Conservation (phyloP, 2,329 filamentous ascomycete genomes). For the Talaromyces sp. region DNA sequence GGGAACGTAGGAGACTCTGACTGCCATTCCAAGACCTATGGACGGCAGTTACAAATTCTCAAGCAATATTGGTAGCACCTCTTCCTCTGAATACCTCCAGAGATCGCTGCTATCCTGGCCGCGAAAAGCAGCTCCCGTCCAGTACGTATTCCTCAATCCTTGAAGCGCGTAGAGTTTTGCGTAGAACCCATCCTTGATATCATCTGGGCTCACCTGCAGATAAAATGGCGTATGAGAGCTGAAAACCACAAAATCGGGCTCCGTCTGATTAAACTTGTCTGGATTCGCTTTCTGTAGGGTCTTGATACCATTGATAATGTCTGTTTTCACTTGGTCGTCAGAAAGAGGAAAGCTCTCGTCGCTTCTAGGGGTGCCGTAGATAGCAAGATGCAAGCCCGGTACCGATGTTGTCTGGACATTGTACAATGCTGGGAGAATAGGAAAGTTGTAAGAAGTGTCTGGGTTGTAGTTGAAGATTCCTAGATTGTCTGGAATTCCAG, state of each 20-base stretch:
- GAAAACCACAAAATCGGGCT: constrained; percentile 35
- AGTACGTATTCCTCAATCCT: constrained; percentile 45
- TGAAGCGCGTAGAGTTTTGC: constrained; percentile 42
- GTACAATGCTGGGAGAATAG: constrained; percentile 32
- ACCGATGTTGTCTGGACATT: constrained; percentile 23
- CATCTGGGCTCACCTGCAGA: constrained; percentile 30
- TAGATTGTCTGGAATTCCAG: constrained; percentile 30
- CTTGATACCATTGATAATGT: constrained; percentile 28
- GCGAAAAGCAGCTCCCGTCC: constrained; percentile 41
- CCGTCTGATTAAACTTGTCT: constrained; percentile 12
- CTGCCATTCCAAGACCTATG: too few relatives aligned
- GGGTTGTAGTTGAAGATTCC: constrained; percentile 26
- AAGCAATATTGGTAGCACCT: constrained; percentile 1
- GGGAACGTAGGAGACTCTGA: too few relatives aligned
- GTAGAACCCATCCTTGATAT: constrained; percentile 43
- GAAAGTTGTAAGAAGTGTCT: constrained; percentile 28
- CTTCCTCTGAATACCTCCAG: constrained; percentile 22
- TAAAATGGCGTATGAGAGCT: constrained; percentile 39
- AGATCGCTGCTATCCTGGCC: constrained; percentile 23
- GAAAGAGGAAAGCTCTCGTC: constrained; percentile 20
- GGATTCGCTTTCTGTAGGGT: constrained; percentile 19
- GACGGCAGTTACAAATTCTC: not conserved
- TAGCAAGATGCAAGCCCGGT: constrained; percentile 20
- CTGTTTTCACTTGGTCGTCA: constrained; percentile 26
- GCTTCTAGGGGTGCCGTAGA: constrained; percentile 21